Evolutionary conservation across 352 stramenopile genomes (phyloP), one percentile per base, ranked within the genome.

Genomic region (Phytophthora boehmeriae): DNA sequence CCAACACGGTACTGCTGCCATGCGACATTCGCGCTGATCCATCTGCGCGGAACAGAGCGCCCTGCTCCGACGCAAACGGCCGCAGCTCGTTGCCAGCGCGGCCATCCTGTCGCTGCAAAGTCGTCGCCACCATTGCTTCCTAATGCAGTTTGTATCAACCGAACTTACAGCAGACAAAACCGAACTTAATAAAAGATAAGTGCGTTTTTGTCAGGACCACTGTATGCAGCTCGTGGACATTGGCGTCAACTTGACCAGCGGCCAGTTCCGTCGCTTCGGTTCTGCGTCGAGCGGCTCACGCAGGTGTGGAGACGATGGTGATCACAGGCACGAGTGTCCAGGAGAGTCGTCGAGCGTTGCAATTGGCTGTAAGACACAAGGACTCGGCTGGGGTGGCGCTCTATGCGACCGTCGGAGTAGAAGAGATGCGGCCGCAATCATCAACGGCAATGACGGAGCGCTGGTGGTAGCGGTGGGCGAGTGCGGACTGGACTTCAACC

Each of bases 401-500:
- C 16, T 92, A 88, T 42, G 74, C 83, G 42, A 98, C 96, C 6
- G 90, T 98, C 14, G 97, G 96, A 8, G 76, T 79, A 10, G 54
- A 44, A 0, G 67, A 78, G 56, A 89, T 89, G 73, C 65, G 73
- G 0, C n/a, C n/a, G 56, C 67, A 32, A 22, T 92, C 13, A 80
- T 85, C 23, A 28, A 55, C 23, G 25, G 58, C 36, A 64, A 88
- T 36, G 61, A 59, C 6, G 71, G 74, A 32, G 71, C 69, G 43
- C 78, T 84, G 43, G 87, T 98, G 27, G 88, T 92, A 25, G 97
- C 96, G 13, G 79, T 99, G 20, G 97, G 96, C 42, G 97, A 99
- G 73, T 98, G 91, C 59, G 97, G 96, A 38, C 75, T 99, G 14
- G 96, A 99, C 72, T 99, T 98, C 63, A 97, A 98, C 76, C 88